Conservation (phyloP, 176 grass and related monocot species). For the Carex pumila region DNA sequence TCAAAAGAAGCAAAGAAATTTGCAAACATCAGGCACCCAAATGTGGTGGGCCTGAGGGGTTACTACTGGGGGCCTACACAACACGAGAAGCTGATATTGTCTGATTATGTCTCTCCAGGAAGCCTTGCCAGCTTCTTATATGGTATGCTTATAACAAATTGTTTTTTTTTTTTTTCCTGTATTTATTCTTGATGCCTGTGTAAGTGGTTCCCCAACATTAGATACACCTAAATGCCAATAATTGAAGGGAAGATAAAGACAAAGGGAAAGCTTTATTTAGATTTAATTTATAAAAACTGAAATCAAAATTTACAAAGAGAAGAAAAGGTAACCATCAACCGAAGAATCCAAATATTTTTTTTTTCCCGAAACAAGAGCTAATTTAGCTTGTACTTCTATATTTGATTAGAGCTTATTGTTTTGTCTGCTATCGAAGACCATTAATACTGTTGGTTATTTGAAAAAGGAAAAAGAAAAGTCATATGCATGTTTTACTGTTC, state of each 20-base stretch:
- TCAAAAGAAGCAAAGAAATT: slow-evolving; percentile 95
- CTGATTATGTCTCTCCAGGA: slow-evolving; percentile 85
- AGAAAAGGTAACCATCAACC: neutral
- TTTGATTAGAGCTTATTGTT: neutral
- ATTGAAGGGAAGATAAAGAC: neutral
- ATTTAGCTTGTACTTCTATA: neutral
- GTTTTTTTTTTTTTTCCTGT: neutral
- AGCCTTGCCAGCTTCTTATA: slow-evolving; percentile 92
- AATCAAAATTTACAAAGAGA: neutral
- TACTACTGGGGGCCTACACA: slow-evolving; percentile 98
- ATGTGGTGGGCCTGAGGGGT: slow-evolving; percentile 82
- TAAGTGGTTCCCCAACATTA: neutral
- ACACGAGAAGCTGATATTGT: slow-evolving; percentile 93
- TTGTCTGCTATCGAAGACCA: neutral
- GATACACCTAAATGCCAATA: neutral
- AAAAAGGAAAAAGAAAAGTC: neutral
- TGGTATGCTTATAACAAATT: slow-evolving; percentile 34
- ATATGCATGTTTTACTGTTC: neutral
- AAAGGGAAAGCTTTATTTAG: neutral
- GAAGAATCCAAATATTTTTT: neutral
- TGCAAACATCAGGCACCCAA: slow-evolving; percentile 88
- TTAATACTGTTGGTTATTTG: neutral
- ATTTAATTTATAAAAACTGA: neutral
- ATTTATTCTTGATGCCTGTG: neutral
- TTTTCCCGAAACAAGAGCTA: neutral